Base-by-base conservation (phyloP, 441 rosid genomes). In the Mallotus japonicus region DNA sequence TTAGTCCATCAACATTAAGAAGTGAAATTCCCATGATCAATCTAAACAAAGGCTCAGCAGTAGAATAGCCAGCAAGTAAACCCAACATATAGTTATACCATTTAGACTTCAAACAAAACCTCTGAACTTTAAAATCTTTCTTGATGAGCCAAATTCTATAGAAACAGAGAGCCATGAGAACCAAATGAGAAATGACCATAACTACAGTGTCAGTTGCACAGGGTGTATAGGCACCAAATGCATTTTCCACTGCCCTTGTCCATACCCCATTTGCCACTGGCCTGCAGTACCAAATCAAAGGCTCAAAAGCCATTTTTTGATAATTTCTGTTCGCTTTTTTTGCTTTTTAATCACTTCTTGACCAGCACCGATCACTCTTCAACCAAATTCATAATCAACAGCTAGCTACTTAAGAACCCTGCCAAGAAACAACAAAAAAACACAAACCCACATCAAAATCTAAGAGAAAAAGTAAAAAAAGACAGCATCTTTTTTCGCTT, bases 151-250 rank as follows among this genome's bases (percentile, higher is more conserved):
- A 96, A 75, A 92, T 78, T 10, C 97, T 85, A 67, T 90, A 90
- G 75, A 86, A 72, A 82, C 96, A 93, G 3, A 96, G 78, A 40
- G 84, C 83, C 85, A 89, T 76, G 65, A 96, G 85, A 70, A 76
- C 86, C 85, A 93, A 64, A 76, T 93, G 89, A 72, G 97, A 86
- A 64, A 89, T 32, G 10, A 83, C 80, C 50, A 96, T 61, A 72
- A 93, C 99, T 75, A 92, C 70, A 60, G 92, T 84, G 76, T 92
- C 95, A 20, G 93, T 79, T 53, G 91, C 95, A 78, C 99, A 93
- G 53, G 99, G 99, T 63, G 97, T 93, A 85, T 89, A 93, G 24
- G 87, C 89, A 61, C 99, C 99, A 76, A 96, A 92, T 34, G 97
- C 97, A 81, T 88, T 90, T 75, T 87, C 87, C 68, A 85, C 97